Base-by-base conservation (phyloP, 1,139 yeast genomes). In the Nakaseomyces delphensis region DNA sequence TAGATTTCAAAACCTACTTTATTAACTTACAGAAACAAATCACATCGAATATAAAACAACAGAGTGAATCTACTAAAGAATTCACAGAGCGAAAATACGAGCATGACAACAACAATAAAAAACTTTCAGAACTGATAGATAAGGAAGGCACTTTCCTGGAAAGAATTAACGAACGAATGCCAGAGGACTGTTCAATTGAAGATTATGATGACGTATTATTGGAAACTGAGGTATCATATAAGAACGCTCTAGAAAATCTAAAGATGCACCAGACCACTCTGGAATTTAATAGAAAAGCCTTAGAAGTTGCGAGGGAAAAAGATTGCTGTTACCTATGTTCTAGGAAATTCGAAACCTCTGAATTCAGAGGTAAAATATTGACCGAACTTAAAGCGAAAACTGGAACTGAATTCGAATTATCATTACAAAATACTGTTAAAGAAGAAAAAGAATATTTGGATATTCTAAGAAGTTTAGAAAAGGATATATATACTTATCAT, bases 211-310 rank as follows among this genome's bases (percentile, higher is more conserved):
- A 62, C 0, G 64, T 74, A 3, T 52, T 81, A 3, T 59, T 60
- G n/a, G 80, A 76, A 18, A 67, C 79, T 20, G 87, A 83, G 53
- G 71, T 69, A 13, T 81, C 80, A 41, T 76, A 75, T 50, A 70
- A 73, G 41, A 71, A 70, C 20, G 76, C 83, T 0, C 62, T 76
- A 30, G 82, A 79, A 49, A 78, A 80, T 43, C 60, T 75, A 23
- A 82, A 81, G 52, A 75, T 83, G 48, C 74, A 73, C 25, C 79
- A 77, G 43, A 81, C 83, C 1, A 78, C 87, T 1, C 67, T 74
- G 35, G 76, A 74, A 40, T 83, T 79, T 57, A 81, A 83, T 51
- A 60, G 70, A 24, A 76, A 71, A 37, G 93, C 94, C 0, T 60
- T 82, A 14, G 74, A 75, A 37, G 63, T 77, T 41, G 87, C 91